Evolutionary conservation across 2,329 filamentous ascomycete genomes (phyloP).

Genomic region (Monascus ruber): DNA sequence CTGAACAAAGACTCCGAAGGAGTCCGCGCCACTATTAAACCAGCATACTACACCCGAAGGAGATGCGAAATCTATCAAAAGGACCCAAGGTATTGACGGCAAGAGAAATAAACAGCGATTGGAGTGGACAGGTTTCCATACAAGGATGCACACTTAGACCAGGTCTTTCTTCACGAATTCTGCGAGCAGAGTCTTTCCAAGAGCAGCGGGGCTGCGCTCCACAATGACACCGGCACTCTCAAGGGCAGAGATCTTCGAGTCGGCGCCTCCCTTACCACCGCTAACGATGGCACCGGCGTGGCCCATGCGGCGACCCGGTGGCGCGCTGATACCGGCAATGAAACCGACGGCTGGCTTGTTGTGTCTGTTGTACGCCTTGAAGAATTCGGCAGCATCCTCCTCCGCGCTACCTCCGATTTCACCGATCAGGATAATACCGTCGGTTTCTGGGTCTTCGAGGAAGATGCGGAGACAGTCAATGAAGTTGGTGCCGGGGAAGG

Average conservation of each 20-base stretch:
- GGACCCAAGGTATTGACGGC: neutral
- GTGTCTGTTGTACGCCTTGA: slow-evolving; percentile 80
- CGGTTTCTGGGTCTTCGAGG: slow-evolving; percentile 88
- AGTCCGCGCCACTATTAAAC: slow-evolving; percentile 5
- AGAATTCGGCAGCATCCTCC: slow-evolving; percentile 95
- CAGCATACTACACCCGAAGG: slow-evolving; percentile 10
- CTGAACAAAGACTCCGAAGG: too few relatives aligned
- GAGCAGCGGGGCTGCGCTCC: slow-evolving; percentile 80
- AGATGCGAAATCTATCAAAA: slow-evolving; percentile 6
- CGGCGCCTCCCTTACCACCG: slow-evolving; percentile 92
- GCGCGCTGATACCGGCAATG: slow-evolving; percentile 95
- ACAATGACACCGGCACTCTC: slow-evolving; percentile 90
- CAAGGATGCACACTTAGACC: slow-evolving; percentile 48
- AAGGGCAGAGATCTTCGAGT: slow-evolving; percentile 94
- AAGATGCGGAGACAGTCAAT: slow-evolving; percentile 98
- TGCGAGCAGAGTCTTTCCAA: slow-evolving; percentile 87
- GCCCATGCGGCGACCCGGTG: slow-evolving; percentile 92
- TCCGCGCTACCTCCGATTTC: slow-evolving; percentile 97
- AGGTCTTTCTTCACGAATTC: slow-evolving; percentile 95
- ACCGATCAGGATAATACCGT: slow-evolving; percentile 99
- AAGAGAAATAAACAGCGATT: too few relatives aligned
- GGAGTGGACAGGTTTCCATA: slow-evolving; percentile 3
- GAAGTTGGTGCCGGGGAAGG: slow-evolving; percentile 98
- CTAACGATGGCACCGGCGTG: slow-evolving; percentile 97
- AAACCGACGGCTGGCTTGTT: slow-evolving; percentile 97